Percentiles rank a stretch among this genome's conserved stretches.
Evolutionary conservation across 2,329 filamentous ascomycete genomes (phyloP).

Genomic region (Ceratocystis smalleyi): DNA sequence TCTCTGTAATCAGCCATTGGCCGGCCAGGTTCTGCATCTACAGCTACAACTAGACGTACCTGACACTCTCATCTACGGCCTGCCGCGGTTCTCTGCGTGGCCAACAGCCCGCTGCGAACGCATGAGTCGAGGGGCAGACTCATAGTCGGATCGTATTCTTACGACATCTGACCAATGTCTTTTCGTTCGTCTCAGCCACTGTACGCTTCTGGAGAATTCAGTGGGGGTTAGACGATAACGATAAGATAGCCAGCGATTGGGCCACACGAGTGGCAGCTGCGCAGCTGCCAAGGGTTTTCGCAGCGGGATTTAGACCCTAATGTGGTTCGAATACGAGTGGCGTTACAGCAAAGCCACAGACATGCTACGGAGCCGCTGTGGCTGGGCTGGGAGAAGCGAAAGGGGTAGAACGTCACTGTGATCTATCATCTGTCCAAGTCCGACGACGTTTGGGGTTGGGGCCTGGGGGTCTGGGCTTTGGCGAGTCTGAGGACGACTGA

Average conservation of each 20-base stretch:
- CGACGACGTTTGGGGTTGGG: no score
- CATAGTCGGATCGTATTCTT: no score
- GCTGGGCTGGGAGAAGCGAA: background rate
- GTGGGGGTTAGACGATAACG: background rate
- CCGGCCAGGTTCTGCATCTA: no score
- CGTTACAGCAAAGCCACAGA: background rate
- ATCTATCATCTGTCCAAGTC: background rate
- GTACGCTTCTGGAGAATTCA: background rate
- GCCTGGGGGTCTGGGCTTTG: background rate
- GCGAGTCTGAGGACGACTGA: background rate
- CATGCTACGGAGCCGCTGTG: background rate
- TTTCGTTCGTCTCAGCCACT: background rate
- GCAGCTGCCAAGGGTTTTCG: background rate
- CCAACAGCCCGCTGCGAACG: no score
- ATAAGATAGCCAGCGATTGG: background rate
- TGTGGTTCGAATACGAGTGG: background rate
- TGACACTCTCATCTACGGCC: no score
- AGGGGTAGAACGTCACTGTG: background rate
- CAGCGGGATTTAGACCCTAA: background rate
- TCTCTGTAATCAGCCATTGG: no score
- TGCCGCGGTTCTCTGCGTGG: no score
- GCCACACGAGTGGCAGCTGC: background rate
- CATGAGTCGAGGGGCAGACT: no score
- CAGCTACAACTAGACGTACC: no score
- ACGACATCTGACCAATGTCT: no score